Conservation (phyloP, 345 rosid genomes). For the Eutrema heterophyllum region DNA sequence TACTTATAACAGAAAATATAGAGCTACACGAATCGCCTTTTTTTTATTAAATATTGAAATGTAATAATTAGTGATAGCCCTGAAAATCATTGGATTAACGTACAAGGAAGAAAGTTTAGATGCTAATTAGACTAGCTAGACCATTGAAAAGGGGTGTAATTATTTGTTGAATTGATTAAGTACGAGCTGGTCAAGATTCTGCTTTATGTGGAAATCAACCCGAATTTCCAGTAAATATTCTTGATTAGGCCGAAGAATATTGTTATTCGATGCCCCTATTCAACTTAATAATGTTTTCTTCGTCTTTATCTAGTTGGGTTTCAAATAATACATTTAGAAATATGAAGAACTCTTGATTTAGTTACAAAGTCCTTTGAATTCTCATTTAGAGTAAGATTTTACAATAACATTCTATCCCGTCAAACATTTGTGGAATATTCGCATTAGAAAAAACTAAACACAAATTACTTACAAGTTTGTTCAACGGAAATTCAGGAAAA, state of each 20-base stretch:
- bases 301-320: slow-evolving; percentile 3
- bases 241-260: slow-evolving; percentile 20
- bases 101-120: slow-evolving; percentile 9
- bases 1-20: background rate
- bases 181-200: slow-evolving; percentile 6
- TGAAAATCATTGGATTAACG: background rate
- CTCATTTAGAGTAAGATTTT: background rate
- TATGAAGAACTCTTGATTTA: background rate
- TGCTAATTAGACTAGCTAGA: slow-evolving; percentile 6
- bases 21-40: background rate
- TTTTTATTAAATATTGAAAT: background rate
- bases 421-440: background rate
- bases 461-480: background rate
- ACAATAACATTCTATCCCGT: background rate
- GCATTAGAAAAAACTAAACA: background rate
- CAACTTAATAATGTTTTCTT: slow-evolving; percentile 2
- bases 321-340: background rate
- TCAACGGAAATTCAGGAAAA: too few relatives aligned
- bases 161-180: slow-evolving; percentile 10
- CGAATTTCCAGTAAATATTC: slow-evolving; percentile 13
- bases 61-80: background rate
- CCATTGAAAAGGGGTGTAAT: background rate
- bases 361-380: background rate
- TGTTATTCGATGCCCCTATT: slow-evolving; percentile 17
- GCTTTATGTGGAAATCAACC: slow-evolving; percentile 1